Conservation (phyloP, 1,284 basidiomycete genomes). For the Cryptococcus hybrid region DNA sequence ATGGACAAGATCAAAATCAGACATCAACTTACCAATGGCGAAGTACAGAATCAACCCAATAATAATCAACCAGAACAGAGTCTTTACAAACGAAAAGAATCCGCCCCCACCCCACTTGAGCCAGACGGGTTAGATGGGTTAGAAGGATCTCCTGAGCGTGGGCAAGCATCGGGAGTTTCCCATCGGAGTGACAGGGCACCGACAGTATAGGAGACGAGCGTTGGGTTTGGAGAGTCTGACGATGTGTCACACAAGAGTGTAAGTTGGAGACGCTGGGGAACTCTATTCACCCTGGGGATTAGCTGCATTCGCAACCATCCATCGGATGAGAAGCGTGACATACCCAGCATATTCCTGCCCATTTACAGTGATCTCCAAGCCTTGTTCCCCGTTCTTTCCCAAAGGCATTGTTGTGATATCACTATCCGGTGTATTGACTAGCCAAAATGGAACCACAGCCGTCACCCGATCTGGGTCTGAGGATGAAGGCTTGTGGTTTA, state of each 20-base stretch:
- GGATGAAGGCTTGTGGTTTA: conserved; percentile 43
- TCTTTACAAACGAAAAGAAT: conserved; percentile 37
- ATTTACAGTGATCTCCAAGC: conserved; percentile 31
- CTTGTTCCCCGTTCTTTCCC: conserved; percentile 29
- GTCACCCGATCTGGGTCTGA: conserved; percentile 39
- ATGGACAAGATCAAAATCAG: neutral
- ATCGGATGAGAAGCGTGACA: conserved; percentile 9
- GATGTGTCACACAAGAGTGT: conserved; percentile 33
- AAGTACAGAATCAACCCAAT: conserved; percentile 41
- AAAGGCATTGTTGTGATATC: conserved; percentile 24
- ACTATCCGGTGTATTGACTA: conserved; percentile 26
- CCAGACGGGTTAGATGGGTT: conserved; percentile 1
- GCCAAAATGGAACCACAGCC: conserved; percentile 47
- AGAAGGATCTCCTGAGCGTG: conserved; percentile 16
- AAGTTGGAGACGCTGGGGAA: conserved; percentile 37
- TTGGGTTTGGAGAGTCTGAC: conserved; percentile 24
- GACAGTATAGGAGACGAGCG: conserved; percentile 35
- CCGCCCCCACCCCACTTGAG: conserved; percentile 23
- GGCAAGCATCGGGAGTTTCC: conserved; percentile 45
- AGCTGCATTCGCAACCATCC: neutral
- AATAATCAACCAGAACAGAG: conserved; percentile 43
- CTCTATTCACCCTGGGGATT: conserved; percentile 8
- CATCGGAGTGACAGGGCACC: conserved; percentile 39
- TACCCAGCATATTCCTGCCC: conserved; percentile 45
- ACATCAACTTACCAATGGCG: conserved; percentile 34